These are phyloP conservation scores for Centella asiatica DNA, from an alignment of 129 eudicot species.

Conservation along the genomic window DNA sequence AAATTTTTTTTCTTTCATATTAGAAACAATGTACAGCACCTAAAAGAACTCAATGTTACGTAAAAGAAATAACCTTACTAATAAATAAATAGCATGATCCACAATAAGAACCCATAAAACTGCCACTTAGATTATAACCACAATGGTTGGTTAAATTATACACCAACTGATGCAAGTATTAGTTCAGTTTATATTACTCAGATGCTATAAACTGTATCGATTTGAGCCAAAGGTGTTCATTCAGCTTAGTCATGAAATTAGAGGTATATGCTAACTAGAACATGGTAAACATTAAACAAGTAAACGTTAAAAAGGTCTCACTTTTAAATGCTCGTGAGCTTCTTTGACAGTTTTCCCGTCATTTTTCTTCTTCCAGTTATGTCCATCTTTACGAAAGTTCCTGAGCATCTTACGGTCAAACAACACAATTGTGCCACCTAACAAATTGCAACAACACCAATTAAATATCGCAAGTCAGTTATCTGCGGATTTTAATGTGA, in stretches of 20 bases:
- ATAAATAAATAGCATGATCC: too few species aligned
- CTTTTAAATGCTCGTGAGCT: conserved; percentile 97
- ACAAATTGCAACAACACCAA: conserved; percentile 19
- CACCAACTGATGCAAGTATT: neutral
- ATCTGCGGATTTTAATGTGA: neutral
- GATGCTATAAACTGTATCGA: neutral
- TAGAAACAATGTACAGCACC: too few species aligned
- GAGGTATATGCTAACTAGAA: neutral
- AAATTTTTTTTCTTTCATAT: too few species aligned
- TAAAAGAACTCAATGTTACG: too few species aligned
- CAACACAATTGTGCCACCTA: conserved; percentile 82
- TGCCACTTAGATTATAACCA: too few species aligned
- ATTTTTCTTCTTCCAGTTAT: conserved; percentile 93
- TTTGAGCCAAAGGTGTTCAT: neutral
- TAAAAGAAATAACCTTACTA: too few species aligned
- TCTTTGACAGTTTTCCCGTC: conserved; percentile 97
- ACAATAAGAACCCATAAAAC: too few species aligned
- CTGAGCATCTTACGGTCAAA: conserved; percentile 93
- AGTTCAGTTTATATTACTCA: neutral
- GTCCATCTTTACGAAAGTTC: conserved; percentile 93
- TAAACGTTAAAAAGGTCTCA: conserved; percentile 16
- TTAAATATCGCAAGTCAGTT: neutral
- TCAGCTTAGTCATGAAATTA: neutral
- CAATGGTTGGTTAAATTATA: too few species aligned
- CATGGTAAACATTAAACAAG: neutral